Percentiles rank a stretch among this genome's conserved stretches.
These are phyloP conservation scores for Mycena galopus DNA, from an alignment of 768 basidiomycete species.

Conservation along the genomic window DNA sequence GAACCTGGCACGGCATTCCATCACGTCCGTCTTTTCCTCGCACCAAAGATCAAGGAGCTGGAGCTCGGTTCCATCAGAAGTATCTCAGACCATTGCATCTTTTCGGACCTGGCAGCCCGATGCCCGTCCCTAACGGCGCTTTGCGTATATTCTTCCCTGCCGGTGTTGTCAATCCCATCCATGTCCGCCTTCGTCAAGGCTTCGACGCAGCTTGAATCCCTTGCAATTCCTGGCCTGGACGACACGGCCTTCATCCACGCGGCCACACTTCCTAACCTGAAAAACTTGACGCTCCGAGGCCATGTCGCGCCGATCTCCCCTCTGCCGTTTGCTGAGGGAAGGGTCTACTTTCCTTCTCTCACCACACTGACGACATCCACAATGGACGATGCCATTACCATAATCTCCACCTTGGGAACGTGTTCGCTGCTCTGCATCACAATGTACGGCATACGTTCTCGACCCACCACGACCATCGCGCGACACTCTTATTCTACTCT, in stretches of 20 bases:
- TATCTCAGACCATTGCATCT: background rate
- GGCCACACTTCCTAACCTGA: background rate
- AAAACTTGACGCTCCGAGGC: background rate
- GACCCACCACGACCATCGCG: background rate
- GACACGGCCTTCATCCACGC: background rate
- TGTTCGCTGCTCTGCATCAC: background rate
- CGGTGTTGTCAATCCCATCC: background rate
- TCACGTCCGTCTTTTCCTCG: too few relatives aligned
- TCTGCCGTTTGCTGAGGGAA: background rate
- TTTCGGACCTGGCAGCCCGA: too few relatives aligned
- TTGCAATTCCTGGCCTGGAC: background rate
- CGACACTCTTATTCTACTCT: background rate
- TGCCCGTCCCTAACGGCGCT: background rate
- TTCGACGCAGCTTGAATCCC: background rate
- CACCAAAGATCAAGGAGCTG: background rate
- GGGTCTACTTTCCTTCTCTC: conserved; percentile 1
- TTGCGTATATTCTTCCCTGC: too few relatives aligned
- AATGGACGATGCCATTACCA: background rate
- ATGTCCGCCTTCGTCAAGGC: background rate
- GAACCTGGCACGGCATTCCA: too few relatives aligned
- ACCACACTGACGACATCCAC: background rate
- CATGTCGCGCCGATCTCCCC: background rate
- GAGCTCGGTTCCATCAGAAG: background rate
- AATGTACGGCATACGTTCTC: background rate
- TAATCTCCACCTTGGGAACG: background rate